Conservation (phyloP, 148 eudicot genomes). For the Cornus kousa region DNA sequence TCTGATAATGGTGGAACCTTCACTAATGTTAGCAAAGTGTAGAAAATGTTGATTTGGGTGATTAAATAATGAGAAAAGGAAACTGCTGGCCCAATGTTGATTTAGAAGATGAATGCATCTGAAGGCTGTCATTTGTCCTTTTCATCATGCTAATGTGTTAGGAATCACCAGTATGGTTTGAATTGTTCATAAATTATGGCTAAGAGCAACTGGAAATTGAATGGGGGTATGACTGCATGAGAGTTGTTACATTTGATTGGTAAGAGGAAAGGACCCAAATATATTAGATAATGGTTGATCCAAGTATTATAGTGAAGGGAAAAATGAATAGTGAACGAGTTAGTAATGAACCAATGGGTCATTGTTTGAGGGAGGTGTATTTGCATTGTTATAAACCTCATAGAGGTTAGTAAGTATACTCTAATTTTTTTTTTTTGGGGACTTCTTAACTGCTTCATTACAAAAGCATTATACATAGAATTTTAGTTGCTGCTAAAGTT, state of each 20-base stretch:
- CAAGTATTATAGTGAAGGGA: neutral
- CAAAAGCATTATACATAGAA: neutral
- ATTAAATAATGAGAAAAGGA: neutral
- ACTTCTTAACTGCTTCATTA: neutral
- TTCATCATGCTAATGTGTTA: neutral
- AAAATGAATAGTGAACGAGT: neutral
- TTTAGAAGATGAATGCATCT: neutral
- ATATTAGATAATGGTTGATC: neutral
- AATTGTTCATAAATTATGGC: neutral
- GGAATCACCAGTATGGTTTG: neutral
- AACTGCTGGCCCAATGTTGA: neutral
- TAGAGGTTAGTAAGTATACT: neutral
- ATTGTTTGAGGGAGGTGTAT: neutral
- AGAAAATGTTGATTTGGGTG: neutral
- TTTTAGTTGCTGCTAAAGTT: too few relatives aligned
- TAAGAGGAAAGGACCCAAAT: neutral
- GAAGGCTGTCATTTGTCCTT: neutral
- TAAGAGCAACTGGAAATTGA: neutral
- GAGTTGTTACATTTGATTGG: neutral
- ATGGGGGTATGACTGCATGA: too few relatives aligned
- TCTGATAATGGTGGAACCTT: neutral
- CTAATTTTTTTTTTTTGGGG: too few relatives aligned
- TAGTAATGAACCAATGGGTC: neutral
- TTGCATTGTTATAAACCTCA: conserved; percentile 2
- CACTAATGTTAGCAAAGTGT: neutral